A percentile compares a stretch with the other conserved stretches of the same genome.
Evolutionary conservation across 305 asterid genomes (phyloP).

Genomic region (Rubia peregrina): DNA sequence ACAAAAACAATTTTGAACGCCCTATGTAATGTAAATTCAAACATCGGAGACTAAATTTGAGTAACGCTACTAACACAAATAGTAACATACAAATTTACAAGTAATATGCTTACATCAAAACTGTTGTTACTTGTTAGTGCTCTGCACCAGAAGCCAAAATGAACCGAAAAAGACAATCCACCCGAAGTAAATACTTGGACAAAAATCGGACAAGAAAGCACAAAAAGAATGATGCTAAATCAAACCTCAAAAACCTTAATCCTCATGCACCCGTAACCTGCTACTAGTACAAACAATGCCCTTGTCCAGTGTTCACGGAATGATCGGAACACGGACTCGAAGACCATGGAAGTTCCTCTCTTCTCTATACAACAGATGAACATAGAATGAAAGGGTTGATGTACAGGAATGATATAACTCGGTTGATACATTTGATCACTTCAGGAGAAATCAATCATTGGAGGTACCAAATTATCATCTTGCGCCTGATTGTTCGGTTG

Average conservation of each 20-base stretch:
- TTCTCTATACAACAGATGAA: neutral
- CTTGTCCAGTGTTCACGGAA: too few relatives aligned
- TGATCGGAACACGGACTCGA: neutral
- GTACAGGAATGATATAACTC: neutral
- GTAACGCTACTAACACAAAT: neutral
- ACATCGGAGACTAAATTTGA: neutral
- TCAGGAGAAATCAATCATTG: conserved; percentile 73
- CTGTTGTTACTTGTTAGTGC: neutral
- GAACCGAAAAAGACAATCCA: neutral
- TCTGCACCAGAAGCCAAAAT: neutral
- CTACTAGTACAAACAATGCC: neutral
- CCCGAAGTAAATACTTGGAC: neutral
- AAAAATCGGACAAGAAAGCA: conserved; percentile 4
- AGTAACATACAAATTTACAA: neutral
- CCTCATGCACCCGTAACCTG: neutral
- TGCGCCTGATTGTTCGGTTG: conserved; percentile 30
- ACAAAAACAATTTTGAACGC: too few relatives aligned
- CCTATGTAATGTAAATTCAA: neutral
- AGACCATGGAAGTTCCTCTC: neutral
- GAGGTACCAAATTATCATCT: conserved; percentile 37
- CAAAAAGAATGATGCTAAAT: neutral
- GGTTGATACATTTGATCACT: neutral
- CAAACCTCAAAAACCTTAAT: neutral
- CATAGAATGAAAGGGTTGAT: neutral
- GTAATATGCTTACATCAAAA: neutral